Evolutionary conservation across 2,329 filamentous ascomycete species (phyloP).

Genomic region (Xylariales sp.): DNA sequence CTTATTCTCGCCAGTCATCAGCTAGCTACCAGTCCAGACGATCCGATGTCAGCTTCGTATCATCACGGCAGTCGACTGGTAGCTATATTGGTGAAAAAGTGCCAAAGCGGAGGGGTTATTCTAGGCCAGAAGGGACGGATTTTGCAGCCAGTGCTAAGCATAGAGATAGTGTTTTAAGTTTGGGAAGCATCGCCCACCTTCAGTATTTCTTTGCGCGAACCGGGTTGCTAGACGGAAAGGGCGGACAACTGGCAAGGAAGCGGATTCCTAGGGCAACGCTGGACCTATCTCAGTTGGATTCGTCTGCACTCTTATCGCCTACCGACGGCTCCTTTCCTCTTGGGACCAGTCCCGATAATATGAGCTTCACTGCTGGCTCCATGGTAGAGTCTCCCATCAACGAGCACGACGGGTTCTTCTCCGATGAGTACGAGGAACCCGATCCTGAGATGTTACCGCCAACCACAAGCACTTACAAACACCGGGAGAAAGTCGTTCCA

Average conservation of each 20-base stretch:
- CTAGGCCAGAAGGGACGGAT: constrained; percentile 79
- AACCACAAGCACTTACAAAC: constrained; percentile 92
- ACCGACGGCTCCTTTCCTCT: too few relatives aligned
- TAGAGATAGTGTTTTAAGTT: constrained; percentile 89
- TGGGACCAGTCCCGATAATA: too few relatives aligned
- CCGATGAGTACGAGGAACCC: constrained; percentile 58
- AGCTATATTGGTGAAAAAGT: constrained; percentile 31
- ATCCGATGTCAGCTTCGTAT: constrained; percentile 36
- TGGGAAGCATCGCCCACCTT: constrained; percentile 94
- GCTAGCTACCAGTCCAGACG: constrained; percentile 45
- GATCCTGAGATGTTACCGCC: constrained; percentile 87
- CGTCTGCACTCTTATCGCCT: constrained; percentile 33
- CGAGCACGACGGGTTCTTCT: constrained; percentile 41
- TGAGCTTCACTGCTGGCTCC: constrained; percentile 28
- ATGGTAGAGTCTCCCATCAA: constrained; percentile 46
- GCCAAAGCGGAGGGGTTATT: constrained; percentile 69
- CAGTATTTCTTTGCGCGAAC: constrained; percentile 98
- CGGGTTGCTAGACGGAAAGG: constrained; percentile 88
- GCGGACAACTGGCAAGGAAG: constrained; percentile 75
- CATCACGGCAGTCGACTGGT: constrained; percentile 43
- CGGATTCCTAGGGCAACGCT: constrained; percentile 56
- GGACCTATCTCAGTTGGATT: constrained; percentile 52
- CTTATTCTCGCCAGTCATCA: constrained; percentile 62
- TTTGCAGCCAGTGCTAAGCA: constrained; percentile 89
- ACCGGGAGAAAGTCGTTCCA: constrained; percentile 74